Base-by-base conservation (phyloP, 2,329 filamentous ascomycete genomes). In the Cladophialophora chaetospira region DNA sequence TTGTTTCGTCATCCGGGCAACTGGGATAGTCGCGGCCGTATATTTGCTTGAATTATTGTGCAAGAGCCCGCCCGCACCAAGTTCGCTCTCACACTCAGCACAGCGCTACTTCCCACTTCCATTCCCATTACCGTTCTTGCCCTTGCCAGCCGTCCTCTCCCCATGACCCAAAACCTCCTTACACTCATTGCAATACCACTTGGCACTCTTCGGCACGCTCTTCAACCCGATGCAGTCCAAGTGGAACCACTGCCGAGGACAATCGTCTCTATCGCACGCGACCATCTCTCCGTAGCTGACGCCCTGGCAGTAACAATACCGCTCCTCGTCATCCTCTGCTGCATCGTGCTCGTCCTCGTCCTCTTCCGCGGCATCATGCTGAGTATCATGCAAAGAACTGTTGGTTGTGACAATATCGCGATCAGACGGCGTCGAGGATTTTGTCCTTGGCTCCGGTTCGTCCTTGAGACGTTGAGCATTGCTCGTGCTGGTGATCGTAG, bases 281-380 rank as follows among this genome's bases (percentile, higher is more conserved):
- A 92, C 88, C 89, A 92, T 92, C 73, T 90, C 88, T 17, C 89
- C 88, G 68, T 91, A 92, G 67, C 88, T 91, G 53, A 91, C 85
- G 45, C 86, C 82, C 65, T 91, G 88, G 71, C 89, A 91, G 73
- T 89, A 89, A 71, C 89, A 91, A 71, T 92, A 92, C 11, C 84
- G 79, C 33, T 85, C 87, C 69, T 92, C 88, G 62, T 88, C 84
- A 5, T 85, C 84, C 10, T 84, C 86, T 1, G 77, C 77, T 21
- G 77, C 78, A 19, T 72, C 71, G 5, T 61, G 48, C 38, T 57
- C 60, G 49, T 55, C 62, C 10, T 62, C 60, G 4, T 60, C 63
- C 15, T 58, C 61, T 9, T 38, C 53, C 13, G 42, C 43, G 3
- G 46, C 53, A 60, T 19, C 58, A 53, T 54, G 73, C 68, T 5